Base-by-base conservation (phyloP, 2,329 filamentous ascomycete species). In the Penicillium sp. region DNA sequence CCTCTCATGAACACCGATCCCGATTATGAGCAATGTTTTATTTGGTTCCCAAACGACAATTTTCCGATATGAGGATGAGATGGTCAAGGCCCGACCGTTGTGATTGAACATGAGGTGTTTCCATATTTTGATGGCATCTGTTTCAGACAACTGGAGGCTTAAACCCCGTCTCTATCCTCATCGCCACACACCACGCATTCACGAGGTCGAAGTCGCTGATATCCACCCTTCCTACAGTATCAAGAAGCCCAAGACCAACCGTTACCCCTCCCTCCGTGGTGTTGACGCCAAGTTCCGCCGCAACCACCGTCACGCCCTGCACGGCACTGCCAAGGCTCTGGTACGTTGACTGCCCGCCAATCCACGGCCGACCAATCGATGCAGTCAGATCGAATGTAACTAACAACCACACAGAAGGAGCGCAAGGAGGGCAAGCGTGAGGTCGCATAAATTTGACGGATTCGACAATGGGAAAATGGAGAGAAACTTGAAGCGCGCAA, bases 201-300 rank as follows among this genome's bases (percentile, higher is more conserved):
- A 15, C 25, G 13, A 39, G 36, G 43, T 39, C 41, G 20, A 11
- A 34, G 15, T 41, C 41, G 37, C 60, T 64, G 49, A 63, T 53
- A 43, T 37, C 14, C 36, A 13, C 44, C 53, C 42, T 38, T 33
- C 33, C 34, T 54, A 62, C 71, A 96, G 91, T 78, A 98, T 98
- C 83, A 97, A 97, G 86, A 97, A 96, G 86, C 93, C 93, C 58
- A 96, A 95, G 84, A 97, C 93, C 70, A 83, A 90, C 76, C 83
- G 93, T 80, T 98, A 98, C 80, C 93, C 93, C 58, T 97, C 91
- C 63, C 85, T 98, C 68, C 96, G 96, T 73, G 93, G 93, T 67
- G 93, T 88, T 73, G 93, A 98, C 78, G 90, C 93, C 72, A 98
- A 98, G 84, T 98, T 98, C 83, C 86, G 93, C 75, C 86, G 93